These are phyloP conservation scores for Alternaria viburni DNA, from an alignment of 2,329 filamentous ascomycete genomes.

Conservation along the genomic window DNA sequence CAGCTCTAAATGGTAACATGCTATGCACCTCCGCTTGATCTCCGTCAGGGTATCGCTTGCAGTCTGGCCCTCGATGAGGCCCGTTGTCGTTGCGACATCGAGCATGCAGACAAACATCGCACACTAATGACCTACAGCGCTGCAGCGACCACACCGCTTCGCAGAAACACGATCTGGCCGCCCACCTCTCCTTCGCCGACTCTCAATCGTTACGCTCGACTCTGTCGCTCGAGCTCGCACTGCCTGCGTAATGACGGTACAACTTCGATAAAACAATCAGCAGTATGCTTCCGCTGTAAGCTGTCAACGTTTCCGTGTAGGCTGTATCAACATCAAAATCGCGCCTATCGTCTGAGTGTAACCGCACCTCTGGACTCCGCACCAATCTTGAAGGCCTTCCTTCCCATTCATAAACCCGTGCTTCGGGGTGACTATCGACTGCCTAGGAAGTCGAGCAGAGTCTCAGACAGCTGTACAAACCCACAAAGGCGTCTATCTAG, in stretches of 20 bases:
- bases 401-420: not conserved
- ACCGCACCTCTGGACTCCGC: not conserved
- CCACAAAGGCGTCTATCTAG: not conserved
- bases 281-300: not conserved
- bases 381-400: not conserved
- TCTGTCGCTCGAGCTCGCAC: not conserved
- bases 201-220: not conserved
- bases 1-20: not conserved
- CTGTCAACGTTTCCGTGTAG: not conserved
- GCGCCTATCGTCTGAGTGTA: not conserved
- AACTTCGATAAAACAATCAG: not conserved
- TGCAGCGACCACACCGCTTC: not conserved
- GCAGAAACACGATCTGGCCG: not conserved
- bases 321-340: not conserved
- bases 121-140: not conserved
- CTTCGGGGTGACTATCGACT: not conserved
- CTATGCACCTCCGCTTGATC: not conserved
- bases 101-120: not conserved
- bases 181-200: not conserved
- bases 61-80: not conserved
- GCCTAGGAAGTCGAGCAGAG: not conserved
- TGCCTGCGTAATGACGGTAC: not conserved
- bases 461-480: not conserved
- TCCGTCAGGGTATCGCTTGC: not conserved
- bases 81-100: not conserved